Evolutionary conservation across 371 early-diverging fungal species (phyloP).

Genomic region (Circinella umbellata): DNA sequence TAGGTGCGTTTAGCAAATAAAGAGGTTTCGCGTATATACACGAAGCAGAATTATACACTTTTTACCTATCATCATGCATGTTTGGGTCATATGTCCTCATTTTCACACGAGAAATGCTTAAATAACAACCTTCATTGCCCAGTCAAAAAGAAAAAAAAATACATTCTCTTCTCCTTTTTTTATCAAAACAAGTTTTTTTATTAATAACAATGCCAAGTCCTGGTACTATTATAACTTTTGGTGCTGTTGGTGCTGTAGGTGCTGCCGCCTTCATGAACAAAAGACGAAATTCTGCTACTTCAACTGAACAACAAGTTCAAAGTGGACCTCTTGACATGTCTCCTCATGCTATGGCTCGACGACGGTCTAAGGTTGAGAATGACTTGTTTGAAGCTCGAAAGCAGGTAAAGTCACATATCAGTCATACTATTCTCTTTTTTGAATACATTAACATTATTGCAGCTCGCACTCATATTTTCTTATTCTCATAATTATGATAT

Average conservation of each 20-base stretch:
- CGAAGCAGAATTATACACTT: too few relatives aligned
- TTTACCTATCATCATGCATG: constrained; percentile 2
- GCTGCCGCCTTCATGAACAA: constrained; percentile 36
- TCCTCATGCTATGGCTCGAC: constrained; percentile 39
- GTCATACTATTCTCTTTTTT: not conserved
- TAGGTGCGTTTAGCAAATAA: too few relatives aligned
- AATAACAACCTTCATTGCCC: not conserved
- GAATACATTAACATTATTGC: too few relatives aligned
- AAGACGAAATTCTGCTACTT: constrained; percentile 23
- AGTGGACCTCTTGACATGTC: constrained; percentile 11
- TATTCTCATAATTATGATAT: not conserved
- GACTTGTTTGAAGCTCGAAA: constrained; percentile 35
- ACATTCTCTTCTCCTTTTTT: not conserved
- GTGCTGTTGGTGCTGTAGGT: constrained; percentile 49
- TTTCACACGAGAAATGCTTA: constrained; percentile 8
- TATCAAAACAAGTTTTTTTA: too few relatives aligned
- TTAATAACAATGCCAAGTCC: constrained; percentile 41
- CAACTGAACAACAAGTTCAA: constrained; percentile 11
- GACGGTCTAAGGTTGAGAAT: constrained; percentile 35
- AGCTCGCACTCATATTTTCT: not conserved
- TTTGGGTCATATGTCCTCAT: constrained; percentile 7
- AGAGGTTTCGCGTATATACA: too few relatives aligned
- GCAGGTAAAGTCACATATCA: constrained; percentile 22
- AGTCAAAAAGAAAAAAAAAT: not conserved
- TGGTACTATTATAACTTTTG: constrained; percentile 46